Conservation (phyloP, 371 early-diverging fungal species). For the Saksenaea vasiformis region DNA sequence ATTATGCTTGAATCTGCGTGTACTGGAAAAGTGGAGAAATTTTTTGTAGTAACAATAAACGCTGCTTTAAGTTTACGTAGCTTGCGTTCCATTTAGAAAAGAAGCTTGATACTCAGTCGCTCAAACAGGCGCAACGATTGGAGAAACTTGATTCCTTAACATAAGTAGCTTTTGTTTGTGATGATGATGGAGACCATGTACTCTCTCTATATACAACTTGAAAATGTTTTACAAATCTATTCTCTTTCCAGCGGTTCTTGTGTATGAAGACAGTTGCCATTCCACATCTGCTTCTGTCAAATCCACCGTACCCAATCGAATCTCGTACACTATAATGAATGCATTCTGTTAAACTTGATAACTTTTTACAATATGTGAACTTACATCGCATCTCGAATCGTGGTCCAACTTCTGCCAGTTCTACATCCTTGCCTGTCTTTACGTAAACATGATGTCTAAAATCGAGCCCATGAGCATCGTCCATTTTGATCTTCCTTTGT, state of each 20-base stretch:
- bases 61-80: no score
- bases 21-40: no score
- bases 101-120: no score
- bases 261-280: conserved; percentile 96
- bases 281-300: conserved; percentile 96
- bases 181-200: background rate
- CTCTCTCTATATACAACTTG: background rate
- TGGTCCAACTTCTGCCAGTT: conserved; percentile 97
- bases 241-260: conserved; percentile 93
- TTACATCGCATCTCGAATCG: conserved; percentile 96
- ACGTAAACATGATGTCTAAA: conserved; percentile 92
- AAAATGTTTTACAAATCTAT: conserved; percentile 59
- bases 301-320: conserved; percentile 94
- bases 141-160: no score
- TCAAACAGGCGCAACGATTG: no score
- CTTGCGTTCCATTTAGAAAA: no score
- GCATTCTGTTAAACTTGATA: background rate
- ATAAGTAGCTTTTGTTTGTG: background rate
- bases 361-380: conserved; percentile 10
- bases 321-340: conserved; percentile 77
- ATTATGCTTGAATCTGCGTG: no score
- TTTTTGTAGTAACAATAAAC: no score
- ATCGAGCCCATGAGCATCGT: background rate
- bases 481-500: background rate
- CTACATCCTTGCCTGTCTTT: conserved; percentile 86